phyloP scores from a whole-genome alignment of 352 stramenopile species.

The Phytophthora crassamura region DNA sequence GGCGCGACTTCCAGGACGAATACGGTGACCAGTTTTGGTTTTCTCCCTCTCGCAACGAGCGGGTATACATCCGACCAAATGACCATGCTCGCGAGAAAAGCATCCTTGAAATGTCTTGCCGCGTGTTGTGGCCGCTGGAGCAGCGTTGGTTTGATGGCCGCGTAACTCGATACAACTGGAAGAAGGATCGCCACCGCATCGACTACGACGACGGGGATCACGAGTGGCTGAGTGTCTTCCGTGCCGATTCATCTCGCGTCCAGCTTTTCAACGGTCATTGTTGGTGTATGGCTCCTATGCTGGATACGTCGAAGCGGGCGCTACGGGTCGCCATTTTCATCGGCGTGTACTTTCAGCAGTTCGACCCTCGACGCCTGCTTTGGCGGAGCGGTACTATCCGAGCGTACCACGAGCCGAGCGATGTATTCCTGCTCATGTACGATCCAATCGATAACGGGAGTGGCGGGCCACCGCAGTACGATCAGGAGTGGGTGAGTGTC shows the following conservation, averaged over 20 bases:
- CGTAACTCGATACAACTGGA: slow-evolving; percentile 61
- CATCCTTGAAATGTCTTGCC: slow-evolving; percentile 67
- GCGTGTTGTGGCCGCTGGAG: slow-evolving; percentile 79
- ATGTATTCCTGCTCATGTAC: slow-evolving; percentile 64
- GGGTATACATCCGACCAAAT: slow-evolving; percentile 72
- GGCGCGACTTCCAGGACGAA: slow-evolving; percentile 72
- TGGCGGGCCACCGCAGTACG: slow-evolving; percentile 13
- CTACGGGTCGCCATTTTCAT: slow-evolving; percentile 68
- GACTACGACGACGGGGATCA: slow-evolving; percentile 83
- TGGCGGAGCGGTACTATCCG: slow-evolving; percentile 60
- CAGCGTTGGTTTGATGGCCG: slow-evolving; percentile 76
- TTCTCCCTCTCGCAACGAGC: slow-evolving; percentile 70
- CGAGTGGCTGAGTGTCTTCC: slow-evolving; percentile 67
- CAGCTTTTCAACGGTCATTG: slow-evolving; percentile 76
- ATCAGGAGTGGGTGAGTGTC: slow-evolving; percentile 68
- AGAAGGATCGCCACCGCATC: slow-evolving; percentile 72
- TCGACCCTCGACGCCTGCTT: slow-evolving; percentile 51
- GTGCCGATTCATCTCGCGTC: slow-evolving; percentile 48
- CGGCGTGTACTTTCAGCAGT: slow-evolving; percentile 54
- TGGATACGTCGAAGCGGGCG: slow-evolving; percentile 53
- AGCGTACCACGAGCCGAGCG: slow-evolving; percentile 60
- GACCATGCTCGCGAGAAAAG: slow-evolving; percentile 57
- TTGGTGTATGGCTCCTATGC: slow-evolving; percentile 79
- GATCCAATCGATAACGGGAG: slow-evolving; percentile 37
- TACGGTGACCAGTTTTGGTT: slow-evolving; percentile 81